Evolutionary conservation across 768 basidiomycete species (phyloP).

Genomic region (Boletus subparvulus): DNA sequence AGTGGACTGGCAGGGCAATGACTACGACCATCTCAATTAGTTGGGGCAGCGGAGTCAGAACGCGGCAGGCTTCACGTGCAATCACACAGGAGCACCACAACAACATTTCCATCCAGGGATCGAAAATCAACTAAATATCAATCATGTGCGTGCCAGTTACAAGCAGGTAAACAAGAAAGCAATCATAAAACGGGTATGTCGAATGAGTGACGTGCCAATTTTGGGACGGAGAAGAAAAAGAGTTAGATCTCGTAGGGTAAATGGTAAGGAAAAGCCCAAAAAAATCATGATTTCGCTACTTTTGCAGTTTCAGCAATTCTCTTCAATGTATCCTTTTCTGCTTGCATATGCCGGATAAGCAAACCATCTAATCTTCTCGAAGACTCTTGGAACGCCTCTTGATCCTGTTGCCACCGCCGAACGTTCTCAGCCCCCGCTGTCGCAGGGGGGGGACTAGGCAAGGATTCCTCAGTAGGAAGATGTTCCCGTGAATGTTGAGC

Average conservation of each 20-base stretch:
- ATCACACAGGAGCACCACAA: slow-evolving; percentile 7
- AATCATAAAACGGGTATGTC: slow-evolving; percentile 28
- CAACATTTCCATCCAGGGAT: neutral
- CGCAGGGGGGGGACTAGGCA: slow-evolving; percentile 15
- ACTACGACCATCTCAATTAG: slow-evolving; percentile 24
- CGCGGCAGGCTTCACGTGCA: slow-evolving; percentile 29
- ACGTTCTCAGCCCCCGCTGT: slow-evolving; percentile 24
- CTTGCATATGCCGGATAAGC: slow-evolving; percentile 78
- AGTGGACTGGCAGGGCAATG: slow-evolving; percentile 7
- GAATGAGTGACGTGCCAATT: slow-evolving; percentile 15
- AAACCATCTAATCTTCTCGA: slow-evolving; percentile 72
- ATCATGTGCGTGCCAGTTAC: slow-evolving; percentile 29
- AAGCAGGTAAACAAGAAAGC: slow-evolving; percentile 19
- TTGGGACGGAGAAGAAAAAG: slow-evolving; percentile 8
- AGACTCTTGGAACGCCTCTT: slow-evolving; percentile 50
- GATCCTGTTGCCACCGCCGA: slow-evolving; percentile 30
- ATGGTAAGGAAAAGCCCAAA: neutral
- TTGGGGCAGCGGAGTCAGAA: slow-evolving; percentile 37
- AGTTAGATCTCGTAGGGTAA: slow-evolving; percentile 17
- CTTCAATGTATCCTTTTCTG: slow-evolving; percentile 77
- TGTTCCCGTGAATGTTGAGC: slow-evolving; percentile 45
- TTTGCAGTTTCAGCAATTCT: slow-evolving; percentile 59
- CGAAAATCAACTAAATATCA: slow-evolving; percentile 16
- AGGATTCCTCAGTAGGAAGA: slow-evolving; percentile 22
- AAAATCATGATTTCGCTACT: slow-evolving; percentile 30